Base-by-base conservation (phyloP, 345 rosid genomes). In the Hibiscus syriacus region DNA sequence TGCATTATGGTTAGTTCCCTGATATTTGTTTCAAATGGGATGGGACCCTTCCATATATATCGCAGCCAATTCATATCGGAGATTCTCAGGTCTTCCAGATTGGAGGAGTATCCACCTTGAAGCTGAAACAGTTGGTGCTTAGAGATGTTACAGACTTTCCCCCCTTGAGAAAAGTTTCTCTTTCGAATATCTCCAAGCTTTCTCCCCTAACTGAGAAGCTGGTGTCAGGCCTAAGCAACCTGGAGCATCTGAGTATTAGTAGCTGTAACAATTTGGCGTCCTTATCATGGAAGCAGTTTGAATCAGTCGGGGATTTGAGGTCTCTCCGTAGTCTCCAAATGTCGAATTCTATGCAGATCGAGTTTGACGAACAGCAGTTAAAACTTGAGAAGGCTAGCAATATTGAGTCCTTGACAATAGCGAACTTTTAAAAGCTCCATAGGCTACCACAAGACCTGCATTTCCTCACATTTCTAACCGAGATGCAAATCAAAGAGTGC, bases 41-140 rank as follows among this genome's bases (percentile, higher is more conserved):
- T n/a, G n/a, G n/a, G n/a, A n/a, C n/a, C n/a, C n/a, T n/a, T n/a
- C n/a, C n/a, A n/a, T n/a, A n/a, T n/a, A n/a, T n/a, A n/a, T n/a
- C n/a, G n/a, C n/a, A n/a, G n/a, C n/a, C n/a, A n/a, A n/a, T n/a
- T n/a, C n/a, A n/a, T n/a, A n/a, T n/a, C n/a, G n/a, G n/a, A n/a
- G n/a, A n/a, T n/a, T n/a, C n/a, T n/a, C n/a, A n/a, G n/a, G n/a
- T n/a, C n/a, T n/a, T n/a, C n/a, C n/a, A n/a, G n/a, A n/a, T n/a
- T n/a, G n/a, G n/a, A n/a, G n/a, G n/a, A n/a, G n/a, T n/a, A n/a
- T n/a, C n/a, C n/a, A n/a, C n/a, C n/a, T n/a, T n/a, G n/a, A n/a
- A n/a, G n/a, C n/a, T n/a, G n/a, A n/a, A n/a, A n/a, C n/a, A 63
- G 67, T 43, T 63, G 54, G 53, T 63, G 14, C 34, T 43, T 26